Evolutionary conservation across 2,329 filamentous ascomycete genomes (phyloP).

Genomic region (Torrubiellomyces zombiae): DNA sequence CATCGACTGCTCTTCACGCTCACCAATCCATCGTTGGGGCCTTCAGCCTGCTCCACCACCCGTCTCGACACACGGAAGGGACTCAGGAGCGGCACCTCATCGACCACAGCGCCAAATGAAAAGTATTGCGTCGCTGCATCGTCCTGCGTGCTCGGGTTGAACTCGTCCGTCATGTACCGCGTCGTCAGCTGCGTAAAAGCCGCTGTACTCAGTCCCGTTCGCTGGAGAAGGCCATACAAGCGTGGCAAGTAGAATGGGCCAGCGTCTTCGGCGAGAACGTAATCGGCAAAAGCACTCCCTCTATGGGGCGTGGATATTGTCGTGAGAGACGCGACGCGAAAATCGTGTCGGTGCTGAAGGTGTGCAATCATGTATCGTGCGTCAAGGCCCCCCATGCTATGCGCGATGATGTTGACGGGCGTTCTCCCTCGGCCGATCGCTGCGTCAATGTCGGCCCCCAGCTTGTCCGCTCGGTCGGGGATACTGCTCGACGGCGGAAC

Average conservation of each 20-base stretch:
- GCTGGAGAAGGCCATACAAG: conserved; percentile 33
- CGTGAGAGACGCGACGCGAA: conserved; percentile 33
- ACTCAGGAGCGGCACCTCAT: conserved; percentile 41
- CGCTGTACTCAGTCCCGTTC: conserved; percentile 36
- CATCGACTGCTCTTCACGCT: conserved; percentile 46
- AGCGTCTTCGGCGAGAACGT: conserved; percentile 25
- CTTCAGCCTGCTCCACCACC: conserved; percentile 34
- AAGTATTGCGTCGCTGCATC: conserved; percentile 38
- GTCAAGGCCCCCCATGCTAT: conserved; percentile 52
- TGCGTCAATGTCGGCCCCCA: conserved; percentile 35
- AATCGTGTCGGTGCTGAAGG: conserved; percentile 23
- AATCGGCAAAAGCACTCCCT: conserved; percentile 39
- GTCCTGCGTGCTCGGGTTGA: conserved; percentile 42
- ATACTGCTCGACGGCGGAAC: conserved; percentile 47
- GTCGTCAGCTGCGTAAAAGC: conserved; percentile 46
- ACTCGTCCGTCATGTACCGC: conserved; percentile 38
- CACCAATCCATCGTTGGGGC: conserved; percentile 50
- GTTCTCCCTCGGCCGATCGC: conserved; percentile 10
- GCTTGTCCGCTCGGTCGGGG: conserved; percentile 38
- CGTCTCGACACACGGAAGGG: conserved; percentile 37
- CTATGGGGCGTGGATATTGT: conserved; percentile 40
- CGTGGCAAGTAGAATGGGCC: conserved; percentile 32
- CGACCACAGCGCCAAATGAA: conserved; percentile 40
- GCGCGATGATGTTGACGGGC: conserved; percentile 61
- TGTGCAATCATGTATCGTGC: conserved; percentile 48